Evolutionary conservation across 805 yeast genomes (phyloP).

Genomic region (Ogataea zsoltii): DNA sequence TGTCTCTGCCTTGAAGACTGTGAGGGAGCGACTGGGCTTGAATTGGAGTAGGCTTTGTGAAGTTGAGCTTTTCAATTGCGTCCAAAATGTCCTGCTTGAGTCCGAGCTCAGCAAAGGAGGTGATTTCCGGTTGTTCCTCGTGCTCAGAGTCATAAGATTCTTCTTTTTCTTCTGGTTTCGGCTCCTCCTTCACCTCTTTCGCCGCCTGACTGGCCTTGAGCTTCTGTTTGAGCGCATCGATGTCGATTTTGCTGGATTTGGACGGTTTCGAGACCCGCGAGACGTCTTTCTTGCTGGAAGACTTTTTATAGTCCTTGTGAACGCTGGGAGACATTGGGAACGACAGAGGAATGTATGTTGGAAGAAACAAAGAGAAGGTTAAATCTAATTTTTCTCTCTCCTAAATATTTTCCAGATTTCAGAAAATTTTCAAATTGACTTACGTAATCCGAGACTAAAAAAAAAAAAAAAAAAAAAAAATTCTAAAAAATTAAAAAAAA

Average conservation of each 20-base stretch:
- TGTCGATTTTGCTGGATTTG: conserved; percentile 26
- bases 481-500: conserved; percentile 2
- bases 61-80: conserved; percentile 75
- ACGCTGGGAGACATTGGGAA: conserved; percentile 22
- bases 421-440: conserved; percentile 8
- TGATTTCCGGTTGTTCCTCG: conserved; percentile 11
- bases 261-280: background rate
- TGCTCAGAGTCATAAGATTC: conserved; percentile 20
- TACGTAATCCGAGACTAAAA: conserved; percentile 1
- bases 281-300: background rate
- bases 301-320: conserved; percentile 1
- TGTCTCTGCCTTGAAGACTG: conserved; percentile 86
- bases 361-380: too few relatives aligned
- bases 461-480: conserved; percentile 6
- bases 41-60: conserved; percentile 86
- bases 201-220: conserved; percentile 13
- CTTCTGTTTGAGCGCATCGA: conserved; percentile 32
- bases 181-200: conserved; percentile 20
- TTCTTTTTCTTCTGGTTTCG: conserved; percentile 8
- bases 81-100: conserved; percentile 78
- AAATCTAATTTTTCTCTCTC: background rate
- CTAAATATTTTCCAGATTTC: background rate
- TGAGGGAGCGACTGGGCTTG: conserved; percentile 90
- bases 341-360: background rate
- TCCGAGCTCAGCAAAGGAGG: conserved; percentile 54